Conservation (phyloP, 768 basidiomycete genomes). For the Chalciporus chontae region DNA sequence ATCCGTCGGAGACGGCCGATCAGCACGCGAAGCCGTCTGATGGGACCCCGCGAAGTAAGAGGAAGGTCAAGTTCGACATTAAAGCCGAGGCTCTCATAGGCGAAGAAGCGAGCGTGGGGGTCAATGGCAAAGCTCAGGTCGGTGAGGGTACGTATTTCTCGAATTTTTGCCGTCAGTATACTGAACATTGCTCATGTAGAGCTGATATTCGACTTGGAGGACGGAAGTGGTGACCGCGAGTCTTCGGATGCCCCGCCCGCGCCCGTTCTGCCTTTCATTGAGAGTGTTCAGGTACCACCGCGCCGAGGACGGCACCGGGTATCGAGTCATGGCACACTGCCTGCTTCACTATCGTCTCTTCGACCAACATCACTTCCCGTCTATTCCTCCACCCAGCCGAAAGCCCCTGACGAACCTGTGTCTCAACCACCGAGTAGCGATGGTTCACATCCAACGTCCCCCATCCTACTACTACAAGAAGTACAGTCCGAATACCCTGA, state of each 20-base stretch:
- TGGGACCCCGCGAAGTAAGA: slow-evolving; percentile 48
- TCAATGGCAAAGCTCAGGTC: slow-evolving; percentile 31
- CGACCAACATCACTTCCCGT: slow-evolving; percentile 68
- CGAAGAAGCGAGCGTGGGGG: slow-evolving; percentile 34
- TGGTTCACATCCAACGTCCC: neutral
- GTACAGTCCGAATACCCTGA: slow-evolving; percentile 19
- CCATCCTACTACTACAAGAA: slow-evolving; percentile 1
- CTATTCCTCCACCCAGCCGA: slow-evolving; percentile 52
- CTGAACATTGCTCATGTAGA: slow-evolving; percentile 35
- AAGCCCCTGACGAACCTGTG: neutral
- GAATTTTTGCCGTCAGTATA: neutral
- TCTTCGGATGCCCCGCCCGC: slow-evolving; percentile 34
- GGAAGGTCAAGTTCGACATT: slow-evolving; percentile 73
- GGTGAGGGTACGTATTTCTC: slow-evolving; percentile 43
- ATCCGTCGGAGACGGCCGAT: slow-evolving; percentile 18
- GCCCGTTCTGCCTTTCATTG: slow-evolving; percentile 36
- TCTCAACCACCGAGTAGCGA: neutral
- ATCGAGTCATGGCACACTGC: slow-evolving; percentile 40
- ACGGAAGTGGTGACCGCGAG: slow-evolving; percentile 37
- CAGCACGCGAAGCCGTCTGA: slow-evolving; percentile 24
- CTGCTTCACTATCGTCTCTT: slow-evolving; percentile 55
- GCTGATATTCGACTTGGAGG: slow-evolving; percentile 70
- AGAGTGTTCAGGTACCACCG: slow-evolving; percentile 23
- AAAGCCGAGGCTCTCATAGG: slow-evolving; percentile 53
- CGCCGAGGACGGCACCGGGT: slow-evolving; percentile 25